Conservation (phyloP, 805 yeast genomes). For the Ogataea haglerorum region DNA sequence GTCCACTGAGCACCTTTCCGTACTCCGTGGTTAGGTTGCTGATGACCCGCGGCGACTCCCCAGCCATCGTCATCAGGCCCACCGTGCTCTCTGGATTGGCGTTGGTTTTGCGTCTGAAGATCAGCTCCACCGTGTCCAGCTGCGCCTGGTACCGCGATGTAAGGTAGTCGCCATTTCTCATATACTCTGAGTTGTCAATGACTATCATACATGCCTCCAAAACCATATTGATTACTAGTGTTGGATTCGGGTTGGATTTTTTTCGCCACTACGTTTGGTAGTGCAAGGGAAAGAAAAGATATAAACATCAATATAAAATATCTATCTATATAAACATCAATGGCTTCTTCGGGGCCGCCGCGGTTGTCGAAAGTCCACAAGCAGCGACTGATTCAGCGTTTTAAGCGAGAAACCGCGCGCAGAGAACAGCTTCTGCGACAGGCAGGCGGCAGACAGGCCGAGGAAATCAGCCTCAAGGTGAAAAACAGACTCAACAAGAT, state of each 20-base stretch:
- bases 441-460: conserved; percentile 27
- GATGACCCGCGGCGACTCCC: conserved; percentile 80
- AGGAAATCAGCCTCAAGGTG: conserved; percentile 36
- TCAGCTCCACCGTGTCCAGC: conserved; percentile 79
- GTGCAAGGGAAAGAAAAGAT: conserved; percentile 6
- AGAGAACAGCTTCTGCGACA: conserved; percentile 21
- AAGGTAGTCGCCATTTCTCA: conserved; percentile 92
- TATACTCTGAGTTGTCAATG: conserved; percentile 92
- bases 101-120: conserved; percentile 81
- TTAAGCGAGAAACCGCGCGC: conserved; percentile 17
- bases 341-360: conserved; percentile 6
- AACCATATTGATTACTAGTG: conserved; percentile 53
- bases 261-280: conserved; percentile 20
- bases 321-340: not conserved
- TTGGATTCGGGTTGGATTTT: conserved; percentile 2
- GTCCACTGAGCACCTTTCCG: conserved; percentile 79
- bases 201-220: conserved; percentile 95
- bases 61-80: conserved; percentile 87
- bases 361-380: conserved; percentile 36
- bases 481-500: conserved; percentile 43
- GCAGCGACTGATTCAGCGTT: conserved; percentile 32
- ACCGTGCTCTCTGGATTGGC: conserved; percentile 93
- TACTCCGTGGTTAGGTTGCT: conserved; percentile 84
- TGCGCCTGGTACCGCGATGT: conserved; percentile 91
- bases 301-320: conserved; percentile 2